phyloP scores from a whole-genome alignment of 1,284 basidiomycete genomes.

The Spongiforma sp. region DNA sequence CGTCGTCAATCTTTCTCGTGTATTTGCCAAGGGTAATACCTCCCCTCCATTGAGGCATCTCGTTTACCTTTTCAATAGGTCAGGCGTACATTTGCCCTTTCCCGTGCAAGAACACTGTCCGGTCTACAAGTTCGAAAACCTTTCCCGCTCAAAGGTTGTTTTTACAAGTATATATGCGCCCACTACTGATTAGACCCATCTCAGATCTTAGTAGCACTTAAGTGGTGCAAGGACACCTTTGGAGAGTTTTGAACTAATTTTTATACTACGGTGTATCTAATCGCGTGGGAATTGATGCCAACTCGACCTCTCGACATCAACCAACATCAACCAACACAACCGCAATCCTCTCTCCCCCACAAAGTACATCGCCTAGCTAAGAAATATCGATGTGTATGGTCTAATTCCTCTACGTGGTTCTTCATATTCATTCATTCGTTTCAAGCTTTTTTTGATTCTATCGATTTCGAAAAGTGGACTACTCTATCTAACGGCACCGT shows the following conservation, averaged over 20 bases:
- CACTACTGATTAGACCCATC: background rate
- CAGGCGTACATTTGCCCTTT: background rate
- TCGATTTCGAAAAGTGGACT: conserved; percentile 12
- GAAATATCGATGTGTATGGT: no score
- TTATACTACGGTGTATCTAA: no score
- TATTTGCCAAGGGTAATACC: background rate
- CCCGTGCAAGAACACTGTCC: background rate
- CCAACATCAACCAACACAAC: no score
- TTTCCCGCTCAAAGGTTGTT: background rate
- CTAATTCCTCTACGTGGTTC: no score
- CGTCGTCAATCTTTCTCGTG: background rate
- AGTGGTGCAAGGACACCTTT: background rate
- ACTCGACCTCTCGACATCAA: no score
- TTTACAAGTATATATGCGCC: background rate
- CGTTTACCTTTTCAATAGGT: background rate
- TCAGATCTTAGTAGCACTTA: background rate
- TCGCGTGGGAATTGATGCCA: no score
- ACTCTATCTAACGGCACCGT: background rate
- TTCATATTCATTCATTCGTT: background rate
- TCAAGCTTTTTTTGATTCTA: background rate
- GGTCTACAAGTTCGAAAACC: background rate
- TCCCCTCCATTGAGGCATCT: background rate
- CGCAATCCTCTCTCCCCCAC: no score
- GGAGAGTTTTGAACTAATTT: background rate
- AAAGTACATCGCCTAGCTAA: no score